Conservation (phyloP, 352 stramenopile species). For the Globisporangium barbulae region DNA sequence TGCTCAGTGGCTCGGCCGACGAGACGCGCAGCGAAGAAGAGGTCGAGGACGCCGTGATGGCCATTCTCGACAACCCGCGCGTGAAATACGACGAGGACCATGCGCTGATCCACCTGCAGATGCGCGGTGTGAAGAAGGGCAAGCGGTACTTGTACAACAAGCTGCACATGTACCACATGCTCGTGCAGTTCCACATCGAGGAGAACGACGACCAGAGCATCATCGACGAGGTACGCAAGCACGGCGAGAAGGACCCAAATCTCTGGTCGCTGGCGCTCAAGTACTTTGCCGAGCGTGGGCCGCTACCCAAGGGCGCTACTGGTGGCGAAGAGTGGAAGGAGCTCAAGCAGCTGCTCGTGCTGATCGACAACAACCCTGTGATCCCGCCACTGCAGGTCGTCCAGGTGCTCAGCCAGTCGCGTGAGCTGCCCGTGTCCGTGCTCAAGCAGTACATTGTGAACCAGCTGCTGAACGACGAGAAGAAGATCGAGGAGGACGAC, state of each 20-base stretch:
- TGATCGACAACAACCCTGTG: slow-evolving; percentile 78
- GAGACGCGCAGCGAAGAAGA: slow-evolving; percentile 40
- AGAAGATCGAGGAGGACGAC: slow-evolving; percentile 81
- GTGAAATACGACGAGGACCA: slow-evolving; percentile 92
- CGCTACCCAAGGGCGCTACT: slow-evolving; percentile 60
- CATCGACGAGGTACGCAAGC: slow-evolving; percentile 86
- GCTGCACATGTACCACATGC: slow-evolving; percentile 92
- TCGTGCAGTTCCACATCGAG: slow-evolving; percentile 93
- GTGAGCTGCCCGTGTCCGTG: slow-evolving; percentile 75
- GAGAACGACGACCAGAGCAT: slow-evolving; percentile 89
- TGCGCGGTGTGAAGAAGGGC: slow-evolving; percentile 89
- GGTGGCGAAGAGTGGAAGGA: slow-evolving; percentile 75
- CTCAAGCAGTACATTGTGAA: slow-evolving; percentile 87
- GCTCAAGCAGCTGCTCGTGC: slow-evolving; percentile 67
- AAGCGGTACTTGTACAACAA: slow-evolving; percentile 95
- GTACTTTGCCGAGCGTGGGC: slow-evolving; percentile 85
- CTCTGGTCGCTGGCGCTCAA: slow-evolving; percentile 89
- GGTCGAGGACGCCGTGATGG: slow-evolving; percentile 81
- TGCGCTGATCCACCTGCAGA: slow-evolving; percentile 92
- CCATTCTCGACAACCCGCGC: slow-evolving; percentile 87
- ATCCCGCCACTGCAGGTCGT: slow-evolving; percentile 86
- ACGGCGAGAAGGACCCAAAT: slow-evolving; percentile 87
- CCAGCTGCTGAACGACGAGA: slow-evolving; percentile 74
- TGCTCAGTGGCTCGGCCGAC: slow-evolving; percentile 69
- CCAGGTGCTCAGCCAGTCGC: slow-evolving; percentile 80